Conservation (phyloP, 148 eudicot species). For the Arctostaphylos glauca region DNA sequence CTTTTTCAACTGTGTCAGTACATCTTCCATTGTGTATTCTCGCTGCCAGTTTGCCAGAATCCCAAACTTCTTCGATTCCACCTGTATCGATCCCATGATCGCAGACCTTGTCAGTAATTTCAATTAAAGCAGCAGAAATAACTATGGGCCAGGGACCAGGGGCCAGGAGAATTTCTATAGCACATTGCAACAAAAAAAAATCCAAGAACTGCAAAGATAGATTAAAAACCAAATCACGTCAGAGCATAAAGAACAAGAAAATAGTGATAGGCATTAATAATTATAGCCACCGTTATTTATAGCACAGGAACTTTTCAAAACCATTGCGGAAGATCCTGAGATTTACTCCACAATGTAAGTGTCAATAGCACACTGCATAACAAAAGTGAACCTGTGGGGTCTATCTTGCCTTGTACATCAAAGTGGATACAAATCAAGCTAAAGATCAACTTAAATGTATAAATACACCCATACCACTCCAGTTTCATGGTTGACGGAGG, state of each 20-base stretch:
- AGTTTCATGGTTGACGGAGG: constrained; percentile 55
- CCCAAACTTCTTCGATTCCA: constrained; percentile 51
- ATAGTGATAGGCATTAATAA: background rate
- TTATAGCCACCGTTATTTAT: background rate
- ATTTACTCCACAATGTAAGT: background rate
- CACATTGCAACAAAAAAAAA: background rate
- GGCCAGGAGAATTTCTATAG: background rate
- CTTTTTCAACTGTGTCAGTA: constrained; percentile 51
- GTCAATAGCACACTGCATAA: background rate
- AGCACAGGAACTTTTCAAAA: background rate
- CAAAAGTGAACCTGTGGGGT: background rate
- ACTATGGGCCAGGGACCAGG: background rate
- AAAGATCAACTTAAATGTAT: background rate
- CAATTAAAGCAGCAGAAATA: background rate
- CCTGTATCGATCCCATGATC: constrained; percentile 24
- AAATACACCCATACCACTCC: constrained; percentile 38
- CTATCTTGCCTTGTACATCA: background rate
- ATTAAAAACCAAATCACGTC: background rate
- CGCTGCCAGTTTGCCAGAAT: constrained; percentile 55
- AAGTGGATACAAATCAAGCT: background rate
- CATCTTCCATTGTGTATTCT: constrained; percentile 60
- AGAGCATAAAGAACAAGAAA: background rate
- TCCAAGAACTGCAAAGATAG: background rate
- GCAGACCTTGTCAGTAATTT: background rate
- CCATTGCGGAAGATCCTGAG: background rate